Conservation (phyloP, 345 rosid species). For the Moricandia moricandioides region DNA sequence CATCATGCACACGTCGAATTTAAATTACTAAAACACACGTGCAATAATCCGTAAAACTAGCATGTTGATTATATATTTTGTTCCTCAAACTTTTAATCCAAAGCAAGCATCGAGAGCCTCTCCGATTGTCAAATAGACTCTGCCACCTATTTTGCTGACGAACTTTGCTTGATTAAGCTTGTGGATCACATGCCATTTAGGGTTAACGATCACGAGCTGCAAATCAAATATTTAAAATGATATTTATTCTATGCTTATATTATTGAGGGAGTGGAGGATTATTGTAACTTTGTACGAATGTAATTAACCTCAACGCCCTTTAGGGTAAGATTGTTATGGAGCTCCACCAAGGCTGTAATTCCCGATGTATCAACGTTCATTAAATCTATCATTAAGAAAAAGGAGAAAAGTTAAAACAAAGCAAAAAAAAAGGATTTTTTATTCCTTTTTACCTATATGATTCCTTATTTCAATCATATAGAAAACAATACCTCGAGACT, state of each 20-base stretch:
- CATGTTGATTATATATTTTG: background rate
- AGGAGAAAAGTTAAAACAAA: too few species aligned
- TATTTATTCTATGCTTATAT: background rate
- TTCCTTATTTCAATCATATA: too few species aligned
- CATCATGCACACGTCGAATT: background rate
- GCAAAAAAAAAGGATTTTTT: background rate
- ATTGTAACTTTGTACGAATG: background rate
- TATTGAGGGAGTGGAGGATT: too few species aligned
- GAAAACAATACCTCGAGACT: too few species aligned
- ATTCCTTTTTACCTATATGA: background rate
- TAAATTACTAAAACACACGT: background rate
- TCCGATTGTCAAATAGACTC: conserved; percentile 55
- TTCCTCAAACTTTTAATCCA: conserved; percentile 27
- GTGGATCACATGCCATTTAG: conserved; percentile 81
- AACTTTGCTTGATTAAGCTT: conserved; percentile 64
- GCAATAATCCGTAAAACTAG: background rate
- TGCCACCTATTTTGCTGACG: conserved; percentile 57
- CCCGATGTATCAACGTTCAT: conserved; percentile 77
- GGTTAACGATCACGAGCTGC: conserved; percentile 71
- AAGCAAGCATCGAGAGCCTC: conserved; percentile 69
- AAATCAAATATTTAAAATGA: background rate
- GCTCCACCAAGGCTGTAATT: conserved; percentile 64
- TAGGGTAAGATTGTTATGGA: conserved; percentile 47
- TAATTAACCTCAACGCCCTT: conserved; percentile 54
- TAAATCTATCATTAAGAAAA: conserved; percentile 44